These are phyloP conservation scores for Magnusiomyces sp. DNA, from an alignment of 1,139 yeast species.

Conservation along the genomic window DNA sequence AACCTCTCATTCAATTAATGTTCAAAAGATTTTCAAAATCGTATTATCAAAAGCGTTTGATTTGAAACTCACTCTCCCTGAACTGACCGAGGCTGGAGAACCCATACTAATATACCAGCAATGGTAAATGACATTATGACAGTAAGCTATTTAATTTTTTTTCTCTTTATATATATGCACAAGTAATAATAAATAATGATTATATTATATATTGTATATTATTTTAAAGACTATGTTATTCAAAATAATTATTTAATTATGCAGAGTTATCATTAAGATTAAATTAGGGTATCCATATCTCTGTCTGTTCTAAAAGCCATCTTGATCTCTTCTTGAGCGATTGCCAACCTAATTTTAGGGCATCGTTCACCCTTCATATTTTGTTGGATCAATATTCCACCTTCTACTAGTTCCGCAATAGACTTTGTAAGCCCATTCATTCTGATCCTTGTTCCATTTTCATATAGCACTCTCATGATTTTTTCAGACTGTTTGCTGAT, in stretches of 20 bases:
- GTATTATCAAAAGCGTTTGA: constrained; percentile 90
- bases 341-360: constrained; percentile 51
- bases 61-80: constrained; percentile 73
- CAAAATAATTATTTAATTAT: too few relatives aligned
- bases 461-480: constrained; percentile 17
- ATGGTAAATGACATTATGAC: constrained; percentile 30
- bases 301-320: constrained; percentile 51
- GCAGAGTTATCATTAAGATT: too few relatives aligned
- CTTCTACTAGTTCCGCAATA: constrained; percentile 61
- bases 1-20: constrained; percentile 85
- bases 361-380: constrained; percentile 59
- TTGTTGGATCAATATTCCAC: constrained; percentile 67
- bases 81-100: constrained; percentile 75
- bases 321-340: constrained; percentile 63
- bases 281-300: constrained; percentile 32
- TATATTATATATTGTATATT: too few relatives aligned
- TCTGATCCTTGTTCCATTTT: constrained; percentile 22
- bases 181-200: too few relatives aligned
- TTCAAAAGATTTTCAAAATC: constrained; percentile 88
- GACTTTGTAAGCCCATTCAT: constrained; percentile 44
- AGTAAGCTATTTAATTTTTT: too few relatives aligned
- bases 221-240: too few relatives aligned
- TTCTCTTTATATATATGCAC: too few relatives aligned
- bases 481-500: constrained; percentile 25
- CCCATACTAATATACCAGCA: constrained; percentile 67